Base-by-base conservation (phyloP, 2,329 filamentous ascomycete species). In the Sarocladium strictum region DNA sequence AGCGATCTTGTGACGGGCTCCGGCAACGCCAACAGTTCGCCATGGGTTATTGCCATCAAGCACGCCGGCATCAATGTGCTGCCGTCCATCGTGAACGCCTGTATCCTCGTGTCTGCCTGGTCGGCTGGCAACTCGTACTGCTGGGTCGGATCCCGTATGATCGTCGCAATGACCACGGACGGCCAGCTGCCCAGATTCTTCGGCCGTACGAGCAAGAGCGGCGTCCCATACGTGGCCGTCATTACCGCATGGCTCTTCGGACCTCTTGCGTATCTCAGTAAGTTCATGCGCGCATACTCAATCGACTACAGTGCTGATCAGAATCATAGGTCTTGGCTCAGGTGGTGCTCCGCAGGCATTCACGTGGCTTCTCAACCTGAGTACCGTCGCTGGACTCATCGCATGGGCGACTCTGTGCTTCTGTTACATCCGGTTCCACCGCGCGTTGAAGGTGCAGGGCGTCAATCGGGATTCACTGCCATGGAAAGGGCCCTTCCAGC, bases 71-170 rank as follows among this genome's bases (percentile, higher is more conserved):
- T 91, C 65, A 69, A 77, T 2, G 68, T 72, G 19, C 75, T 91
- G 10, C 81, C 85, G 2, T 78, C 84, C 61, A 81, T 90, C 63
- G 71, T 91, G 65, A 91, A 91, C 69, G 87, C 73, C 29, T 87
- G 84, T 63, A 90, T 91, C 60, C 72, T 89, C 58, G 66, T 90
- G 59, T 90, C 90, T 65, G 86, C 89, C 61, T 89, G 91, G 70
- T 87, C 83, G 12, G 87, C 87, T 14, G 80, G 86, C 58, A 91
- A 91, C 75, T 89, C 85, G 1, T 87, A 90, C 71, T 72, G 90
- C 23, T 91, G 90, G 77, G 89, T 84, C 61, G 86, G 85, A 19
- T 86, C 82, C 58, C 83, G 86, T 54, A 89, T 84, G 6, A 77
- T 90, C 54, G 87, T 89, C 67, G 86, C 86, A 56, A 79, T 93